Evolutionary conservation across 495 filamentous ascomycete species (phyloP).

Genomic region (Trichoderma virens): DNA sequence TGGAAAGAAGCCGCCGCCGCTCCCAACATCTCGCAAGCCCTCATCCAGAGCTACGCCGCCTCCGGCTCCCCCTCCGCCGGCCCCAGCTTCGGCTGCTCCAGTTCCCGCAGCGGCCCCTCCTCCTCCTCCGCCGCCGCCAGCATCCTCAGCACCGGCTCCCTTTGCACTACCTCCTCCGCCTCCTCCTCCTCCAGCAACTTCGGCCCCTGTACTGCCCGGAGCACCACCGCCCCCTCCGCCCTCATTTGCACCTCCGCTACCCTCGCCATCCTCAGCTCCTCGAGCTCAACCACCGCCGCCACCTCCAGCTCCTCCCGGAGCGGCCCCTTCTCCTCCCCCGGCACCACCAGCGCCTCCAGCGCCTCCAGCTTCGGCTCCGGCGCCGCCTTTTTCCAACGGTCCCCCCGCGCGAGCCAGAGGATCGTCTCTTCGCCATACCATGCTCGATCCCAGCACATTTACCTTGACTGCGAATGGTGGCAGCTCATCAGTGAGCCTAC

Average conservation of each 20-base stretch:
- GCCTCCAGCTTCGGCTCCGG: slow-evolving; percentile 20
- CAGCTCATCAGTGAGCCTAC: slow-evolving; percentile 25
- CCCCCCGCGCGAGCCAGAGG: slow-evolving; percentile 22
- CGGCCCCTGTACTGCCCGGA: slow-evolving; percentile 39
- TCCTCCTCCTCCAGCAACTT: slow-evolving; percentile 42
- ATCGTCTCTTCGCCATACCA: slow-evolving; percentile 43
- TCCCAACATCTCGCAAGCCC: slow-evolving; percentile 61
- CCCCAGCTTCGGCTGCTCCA: slow-evolving; percentile 32
- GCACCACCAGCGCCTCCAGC: slow-evolving; percentile 38
- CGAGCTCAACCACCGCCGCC: slow-evolving; percentile 47
- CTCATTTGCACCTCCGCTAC: slow-evolving; percentile 41
- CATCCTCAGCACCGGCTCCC: slow-evolving; percentile 31
- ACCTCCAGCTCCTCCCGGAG: slow-evolving; percentile 40
- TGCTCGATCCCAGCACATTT: slow-evolving; percentile 69
- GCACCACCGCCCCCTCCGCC: slow-evolving; percentile 44
- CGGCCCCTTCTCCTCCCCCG: slow-evolving; percentile 35
- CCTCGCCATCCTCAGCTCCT: slow-evolving; percentile 30
- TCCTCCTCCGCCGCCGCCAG: slow-evolving; percentile 28
- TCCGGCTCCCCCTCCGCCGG: slow-evolving; percentile 27
- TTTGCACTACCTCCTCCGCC: slow-evolving; percentile 44
- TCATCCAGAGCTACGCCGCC: slow-evolving; percentile 36
- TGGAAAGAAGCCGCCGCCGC: slow-evolving; percentile 62
- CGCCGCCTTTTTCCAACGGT: slow-evolving; percentile 28
- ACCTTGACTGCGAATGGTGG: slow-evolving; percentile 53
- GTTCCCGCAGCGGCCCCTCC: slow-evolving; percentile 28